Conservation (phyloP, 345 rosid genomes). For the Trapa bicornis region DNA sequence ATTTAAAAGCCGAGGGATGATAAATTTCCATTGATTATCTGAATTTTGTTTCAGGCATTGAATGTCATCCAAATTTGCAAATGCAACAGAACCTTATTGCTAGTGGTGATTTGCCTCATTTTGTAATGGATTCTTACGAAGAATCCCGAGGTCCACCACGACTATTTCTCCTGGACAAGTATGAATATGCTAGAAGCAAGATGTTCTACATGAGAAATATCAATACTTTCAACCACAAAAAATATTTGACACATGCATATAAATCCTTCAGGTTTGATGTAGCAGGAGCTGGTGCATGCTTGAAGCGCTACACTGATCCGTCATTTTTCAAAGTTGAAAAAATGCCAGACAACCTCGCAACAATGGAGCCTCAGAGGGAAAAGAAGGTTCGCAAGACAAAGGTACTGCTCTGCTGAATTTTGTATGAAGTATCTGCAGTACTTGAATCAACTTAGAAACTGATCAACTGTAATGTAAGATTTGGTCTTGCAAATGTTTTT, state of each 20-base stretch:
- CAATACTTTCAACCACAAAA: background rate
- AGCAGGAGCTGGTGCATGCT: slow-evolving; percentile 96
- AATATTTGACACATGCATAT: background rate
- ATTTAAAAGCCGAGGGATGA: background rate
- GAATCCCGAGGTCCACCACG: slow-evolving; percentile 87
- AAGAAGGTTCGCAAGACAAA: slow-evolving; percentile 66
- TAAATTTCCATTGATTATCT: background rate
- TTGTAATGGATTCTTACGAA: slow-evolving; percentile 96
- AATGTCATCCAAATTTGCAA: slow-evolving; percentile 75
- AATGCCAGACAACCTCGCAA: slow-evolving; percentile 27
- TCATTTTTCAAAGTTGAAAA: slow-evolving; percentile 62
- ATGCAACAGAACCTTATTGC: slow-evolving; percentile 58
- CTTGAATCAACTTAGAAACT: background rate
- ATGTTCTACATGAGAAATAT: background rate
- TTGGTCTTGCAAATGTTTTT: background rate
- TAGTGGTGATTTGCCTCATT: slow-evolving; percentile 85
- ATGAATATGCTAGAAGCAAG: slow-evolving; percentile 15
- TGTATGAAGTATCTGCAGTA: background rate
- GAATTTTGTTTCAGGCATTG: slow-evolving; percentile 39
- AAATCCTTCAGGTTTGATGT: slow-evolving; percentile 62
- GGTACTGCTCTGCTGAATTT: slow-evolving; percentile 27
- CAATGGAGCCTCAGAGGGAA: slow-evolving; percentile 50
- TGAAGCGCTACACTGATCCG: slow-evolving; percentile 97
- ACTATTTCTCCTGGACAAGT: slow-evolving; percentile 91
- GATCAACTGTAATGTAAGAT: background rate